Evolutionary conservation across 164 flowering plant species (phyloP), one percentile per base, ranked within the genome.

Genomic region (Vitis cinerea): DNA sequence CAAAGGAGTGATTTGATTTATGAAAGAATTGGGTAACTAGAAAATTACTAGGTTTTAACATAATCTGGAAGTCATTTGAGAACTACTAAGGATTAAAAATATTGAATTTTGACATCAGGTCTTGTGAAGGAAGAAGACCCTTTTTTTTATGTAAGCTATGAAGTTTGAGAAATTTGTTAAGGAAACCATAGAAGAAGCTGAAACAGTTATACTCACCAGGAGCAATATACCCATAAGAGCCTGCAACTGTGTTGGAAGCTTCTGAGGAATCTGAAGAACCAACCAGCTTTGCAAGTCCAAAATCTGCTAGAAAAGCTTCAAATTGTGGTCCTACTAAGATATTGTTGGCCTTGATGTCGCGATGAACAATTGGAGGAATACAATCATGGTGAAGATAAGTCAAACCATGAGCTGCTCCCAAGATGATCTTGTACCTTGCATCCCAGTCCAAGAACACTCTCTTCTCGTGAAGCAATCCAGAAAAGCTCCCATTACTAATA

Each of bases 381-480:
- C 92, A 88, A 65, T 88, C 90, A 68, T 88, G 90, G 79, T 88
- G 92, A 51, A 88, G 88, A 69, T 88, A 88, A 50, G 88, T 83
- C 50, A 88, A 68, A 8, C 90, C 90, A 15, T 84, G 85, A 13
- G 90, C 92, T 59, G 84, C 84, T 50, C 90, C 92, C 0, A 86
- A 70, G 49, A 85, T 63, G 56, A 86, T 83, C 62, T 85, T 79
- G 57, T 81, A 84, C 70, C 92, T 83, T 17, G 80, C 71, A 66
- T 88, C 86, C 92, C 92, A 88, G 29, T 86, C 87, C 74, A 85
- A 65, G 55, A 71, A 72, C 31, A 55, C 52, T 64, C 56, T 78
- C 74, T 79, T 83, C 70, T 82, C 87, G 71, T 88, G 90, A 15
- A 86, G 85, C 78, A 86, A 50, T 61, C 77, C 78, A 49, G 72